phyloP scores from a whole-genome alignment of 2,329 filamentous ascomycete species.

The Fusarium globosum region DNA sequence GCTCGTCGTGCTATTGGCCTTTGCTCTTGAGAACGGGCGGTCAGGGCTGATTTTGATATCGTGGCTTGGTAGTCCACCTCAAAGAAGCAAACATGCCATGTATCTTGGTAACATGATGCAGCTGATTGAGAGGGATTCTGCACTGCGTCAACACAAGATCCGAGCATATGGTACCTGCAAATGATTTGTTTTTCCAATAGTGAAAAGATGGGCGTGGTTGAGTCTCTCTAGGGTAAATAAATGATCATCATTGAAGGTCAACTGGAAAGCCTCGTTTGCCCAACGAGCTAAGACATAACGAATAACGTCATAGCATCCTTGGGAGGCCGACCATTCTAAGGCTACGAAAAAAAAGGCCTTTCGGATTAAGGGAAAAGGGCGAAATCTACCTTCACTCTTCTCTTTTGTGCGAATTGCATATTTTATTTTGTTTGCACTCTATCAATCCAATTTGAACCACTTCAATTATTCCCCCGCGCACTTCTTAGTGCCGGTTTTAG shows the following conservation, averaged over 20 bases:
- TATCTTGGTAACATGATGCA: background rate
- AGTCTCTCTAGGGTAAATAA: conserved; percentile 1
- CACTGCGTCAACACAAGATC: background rate
- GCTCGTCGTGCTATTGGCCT: background rate
- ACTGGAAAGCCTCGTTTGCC: conserved; percentile 9
- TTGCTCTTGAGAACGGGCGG: background rate
- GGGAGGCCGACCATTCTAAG: conserved; percentile 37
- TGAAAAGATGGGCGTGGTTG: background rate
- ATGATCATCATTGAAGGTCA: background rate
- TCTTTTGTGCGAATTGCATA: background rate
- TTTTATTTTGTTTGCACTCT: background rate
- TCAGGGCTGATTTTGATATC: background rate
- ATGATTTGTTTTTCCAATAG: background rate
- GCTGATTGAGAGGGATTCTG: background rate
- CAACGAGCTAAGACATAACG: background rate
- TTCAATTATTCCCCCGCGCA: background rate
- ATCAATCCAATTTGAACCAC: background rate
- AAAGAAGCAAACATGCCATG: conserved; percentile 6
- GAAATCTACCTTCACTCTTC: background rate
- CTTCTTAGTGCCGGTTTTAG: background rate
- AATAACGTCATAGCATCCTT: conserved; percentile 19
- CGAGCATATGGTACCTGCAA: background rate
- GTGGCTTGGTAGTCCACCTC: background rate
- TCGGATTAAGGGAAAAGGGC: background rate
- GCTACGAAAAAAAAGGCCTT: conserved; percentile 7